A percentile compares a stretch with the other conserved stretches of the same genome.
Evolutionary conservation across 2,329 filamentous ascomycete genomes (phyloP).

Genomic region (Diaporthe sp.): DNA sequence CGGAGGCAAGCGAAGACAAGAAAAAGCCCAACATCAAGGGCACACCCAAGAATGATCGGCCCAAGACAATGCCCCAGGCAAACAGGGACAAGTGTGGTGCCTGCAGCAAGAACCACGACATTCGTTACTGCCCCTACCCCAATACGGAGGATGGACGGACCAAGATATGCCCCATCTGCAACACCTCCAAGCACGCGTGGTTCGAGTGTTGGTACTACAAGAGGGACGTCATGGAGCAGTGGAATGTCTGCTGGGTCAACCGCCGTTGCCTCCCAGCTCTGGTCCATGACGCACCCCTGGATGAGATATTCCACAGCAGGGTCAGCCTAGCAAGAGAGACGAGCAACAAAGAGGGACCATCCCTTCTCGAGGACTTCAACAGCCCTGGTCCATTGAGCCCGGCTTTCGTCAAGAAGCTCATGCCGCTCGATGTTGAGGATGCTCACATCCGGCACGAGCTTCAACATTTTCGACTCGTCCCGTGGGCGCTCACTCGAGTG

Average conservation of each 20-base stretch:
- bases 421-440: not conserved
- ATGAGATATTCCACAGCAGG: not conserved
- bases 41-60: no score
- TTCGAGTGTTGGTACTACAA: not conserved
- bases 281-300: not conserved
- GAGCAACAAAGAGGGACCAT: not conserved
- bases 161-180: conserved; percentile 1
- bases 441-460: not conserved
- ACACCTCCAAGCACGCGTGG: not conserved
- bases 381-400: not conserved
- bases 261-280: not conserved
- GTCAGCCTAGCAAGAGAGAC: not conserved
- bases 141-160: not conserved
- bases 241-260: not conserved
- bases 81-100: not conserved
- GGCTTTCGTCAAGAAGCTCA: not conserved
- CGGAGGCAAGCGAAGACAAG: no score
- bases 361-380: not conserved
- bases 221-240: not conserved
- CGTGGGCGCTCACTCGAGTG: not conserved
- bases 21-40: no score
- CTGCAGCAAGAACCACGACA: not conserved
- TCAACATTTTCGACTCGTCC: not conserved
- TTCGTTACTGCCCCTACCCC: conserved; percentile 7
- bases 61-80: no score